Percentiles rank a stretch among this genome's conserved stretches.
Evolutionary conservation across 2,329 filamentous ascomycete genomes (phyloP).

Genomic region (Alternaria angustiovoidea): DNA sequence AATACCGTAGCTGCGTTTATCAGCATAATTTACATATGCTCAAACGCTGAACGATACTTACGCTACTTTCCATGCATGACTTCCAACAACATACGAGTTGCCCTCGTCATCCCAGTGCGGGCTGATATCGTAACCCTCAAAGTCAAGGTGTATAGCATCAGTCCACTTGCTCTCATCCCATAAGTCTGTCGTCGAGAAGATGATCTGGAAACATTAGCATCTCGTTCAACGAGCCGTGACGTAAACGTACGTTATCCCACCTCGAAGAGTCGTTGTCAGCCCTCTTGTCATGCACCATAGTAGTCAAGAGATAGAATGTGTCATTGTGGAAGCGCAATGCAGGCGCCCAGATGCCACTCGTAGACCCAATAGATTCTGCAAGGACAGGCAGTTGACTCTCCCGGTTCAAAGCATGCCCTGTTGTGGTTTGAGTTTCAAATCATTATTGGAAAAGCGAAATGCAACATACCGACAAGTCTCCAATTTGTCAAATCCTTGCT

Average conservation of each 20-base stretch:
- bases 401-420: conserved; percentile 48
- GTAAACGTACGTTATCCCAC: conserved; percentile 49
- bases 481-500: conserved; percentile 62
- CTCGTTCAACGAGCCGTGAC: not conserved
- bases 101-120: conserved; percentile 66
- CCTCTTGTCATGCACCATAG: conserved; percentile 42
- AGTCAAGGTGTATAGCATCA: conserved; percentile 59
- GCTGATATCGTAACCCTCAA: conserved; percentile 62
- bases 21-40: not conserved
- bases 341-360: conserved; percentile 53
- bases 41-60: not conserved
- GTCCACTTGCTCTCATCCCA: conserved; percentile 59
- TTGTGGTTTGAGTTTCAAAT: not conserved
- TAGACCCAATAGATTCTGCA: conserved; percentile 41
- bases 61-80: conserved; percentile 33
- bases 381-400: conserved; percentile 51
- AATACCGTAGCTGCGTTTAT: conserved; percentile 31
- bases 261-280: conserved; percentile 35
- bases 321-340: conserved; percentile 53
- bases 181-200: conserved; percentile 57
- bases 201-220: conserved; percentile 31
- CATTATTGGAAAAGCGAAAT: not conserved
- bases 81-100: conserved; percentile 56
- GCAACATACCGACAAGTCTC: conserved; percentile 52
- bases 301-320: conserved; percentile 54